Base-by-base conservation (phyloP, 768 basidiomycete genomes). In the Suillus variegatus region DNA sequence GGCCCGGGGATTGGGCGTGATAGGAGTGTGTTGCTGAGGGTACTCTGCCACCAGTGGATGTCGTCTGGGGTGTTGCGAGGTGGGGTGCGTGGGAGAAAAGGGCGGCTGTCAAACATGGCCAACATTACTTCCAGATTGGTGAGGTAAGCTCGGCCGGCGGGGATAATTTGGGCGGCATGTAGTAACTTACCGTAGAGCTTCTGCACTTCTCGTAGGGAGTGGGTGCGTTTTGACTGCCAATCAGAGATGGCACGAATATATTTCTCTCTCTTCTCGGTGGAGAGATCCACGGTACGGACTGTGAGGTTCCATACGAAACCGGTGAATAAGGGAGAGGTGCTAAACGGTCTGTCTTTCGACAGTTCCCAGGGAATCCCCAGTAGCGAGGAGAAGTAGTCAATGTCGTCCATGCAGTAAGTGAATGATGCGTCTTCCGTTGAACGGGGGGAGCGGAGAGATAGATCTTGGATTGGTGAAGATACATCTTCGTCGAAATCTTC, bases 141-240 rank as follows among this genome's bases (percentile, higher is more conserved):
- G 68, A 85, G 76, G 67, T 79, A 81, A 16, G 83, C 78, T 2
- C 79, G 72, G n/a, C 75, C 76, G 10, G 1, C 51, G 4, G 77
- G 75, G 13, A 80, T 47, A 4, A 83, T 70, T 1, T 73, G 65
- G 38, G 69, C 73, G 0, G 76, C 65, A 47, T 83, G 82, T 0
- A 79, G 67, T 0, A 84, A 73, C 58, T 83, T 82, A 0, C 83
- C 78, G 57, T 82, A 76, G 0, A 85, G 71, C n/a, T 71, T 76
- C 22, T 77, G 68, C 1, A 77, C 75, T 7, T 83, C 74, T 0
- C 73, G 65, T 6, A 79, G 69, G 6, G 66, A 69, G 67, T 82
- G 82, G 0, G 66, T 69, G 0, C 54, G 12, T 1, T 46, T 20
- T 2, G 47, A 2, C 9, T 55, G 13, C 80, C 78, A 82, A 1